phyloP scores from a whole-genome alignment of 169 alveolate species.

The Eimeria tenella region DNA sequence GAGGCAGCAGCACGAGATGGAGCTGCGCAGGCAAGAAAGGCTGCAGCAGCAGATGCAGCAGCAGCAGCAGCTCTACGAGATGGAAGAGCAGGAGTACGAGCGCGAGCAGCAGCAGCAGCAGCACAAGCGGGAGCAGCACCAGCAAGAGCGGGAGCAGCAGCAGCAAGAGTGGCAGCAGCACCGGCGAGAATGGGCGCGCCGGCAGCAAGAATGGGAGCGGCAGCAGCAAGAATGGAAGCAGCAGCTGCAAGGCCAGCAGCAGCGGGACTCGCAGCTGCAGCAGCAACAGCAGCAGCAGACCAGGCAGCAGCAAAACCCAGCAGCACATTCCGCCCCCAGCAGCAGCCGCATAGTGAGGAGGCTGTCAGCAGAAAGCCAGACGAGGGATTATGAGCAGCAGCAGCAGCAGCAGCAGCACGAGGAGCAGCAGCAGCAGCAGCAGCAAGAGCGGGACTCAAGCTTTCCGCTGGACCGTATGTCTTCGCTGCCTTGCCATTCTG shows the following conservation, averaged over 20 bases:
- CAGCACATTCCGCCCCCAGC: conserved; percentile 1
- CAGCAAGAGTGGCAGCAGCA: not conserved
- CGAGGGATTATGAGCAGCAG: not conserved
- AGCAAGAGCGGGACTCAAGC: not conserved
- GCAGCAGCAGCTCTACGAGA: conserved; percentile 2
- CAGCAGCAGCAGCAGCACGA: not conserved
- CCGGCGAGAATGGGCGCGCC: not conserved
- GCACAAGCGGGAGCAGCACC: conserved; percentile 32
- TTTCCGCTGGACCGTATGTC: not conserved
- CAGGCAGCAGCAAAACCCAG: conserved; percentile 34
- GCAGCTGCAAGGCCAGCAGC: conserved; percentile 13
- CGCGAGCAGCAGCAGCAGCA: conserved; percentile 8
- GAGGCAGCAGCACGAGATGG: conserved; percentile 11
- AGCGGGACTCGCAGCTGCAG: not conserved
- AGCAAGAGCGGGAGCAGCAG: not conserved
- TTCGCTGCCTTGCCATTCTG: not conserved
- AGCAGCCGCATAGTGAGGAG: not conserved
- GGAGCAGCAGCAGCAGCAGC: conserved; percentile 51
- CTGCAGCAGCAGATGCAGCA: conserved; percentile 6
- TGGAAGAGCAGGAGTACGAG: conserved; percentile 21
- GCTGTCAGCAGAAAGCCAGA: not conserved
- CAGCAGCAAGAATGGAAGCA: conserved; percentile 38
- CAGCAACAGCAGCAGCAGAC: conserved; percentile 47
- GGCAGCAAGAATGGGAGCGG: not conserved
- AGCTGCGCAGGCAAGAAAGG: not conserved